These are phyloP conservation scores for Micractinium sp. DNA, from an alignment of 139 green algal species.

Conservation along the genomic window DNA sequence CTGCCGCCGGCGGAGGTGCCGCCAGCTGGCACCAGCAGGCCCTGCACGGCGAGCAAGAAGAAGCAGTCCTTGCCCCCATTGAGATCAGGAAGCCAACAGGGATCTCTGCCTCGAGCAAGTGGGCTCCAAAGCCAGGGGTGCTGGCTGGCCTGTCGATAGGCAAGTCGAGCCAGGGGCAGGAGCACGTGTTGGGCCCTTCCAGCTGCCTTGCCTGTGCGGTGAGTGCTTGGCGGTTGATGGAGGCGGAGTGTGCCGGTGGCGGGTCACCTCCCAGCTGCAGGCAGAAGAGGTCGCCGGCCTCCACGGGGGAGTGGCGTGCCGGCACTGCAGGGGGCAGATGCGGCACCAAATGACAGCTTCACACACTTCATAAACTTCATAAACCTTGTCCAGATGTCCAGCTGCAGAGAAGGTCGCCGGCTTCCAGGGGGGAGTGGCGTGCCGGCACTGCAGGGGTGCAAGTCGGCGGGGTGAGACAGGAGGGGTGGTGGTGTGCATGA, in stretches of 20 bases:
- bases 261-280: neutral
- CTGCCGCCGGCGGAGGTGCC: neutral
- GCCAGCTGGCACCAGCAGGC: neutral
- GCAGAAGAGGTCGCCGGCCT: neutral
- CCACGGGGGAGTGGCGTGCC: neutral
- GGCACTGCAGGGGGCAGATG: neutral
- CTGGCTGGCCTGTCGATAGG: too few relatives aligned
- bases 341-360: too few relatives aligned
- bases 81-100: too few relatives aligned
- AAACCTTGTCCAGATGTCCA: too few relatives aligned
- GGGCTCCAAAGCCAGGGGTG: too few relatives aligned
- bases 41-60: neutral
- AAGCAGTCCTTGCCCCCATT: too few relatives aligned
- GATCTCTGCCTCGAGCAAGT: too few relatives aligned
- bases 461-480: neutral
- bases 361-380: too few relatives aligned
- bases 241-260: neutral
- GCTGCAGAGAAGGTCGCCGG: neutral
- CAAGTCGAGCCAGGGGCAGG: too few relatives aligned
- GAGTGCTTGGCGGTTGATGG: neutral
- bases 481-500: too few relatives aligned
- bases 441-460: neutral
- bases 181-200: too few relatives aligned
- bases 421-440: neutral
- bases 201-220: neutral